Evolutionary conservation across 1,284 basidiomycete genomes (phyloP).

Genomic region (Cryptococcus sp.): DNA sequence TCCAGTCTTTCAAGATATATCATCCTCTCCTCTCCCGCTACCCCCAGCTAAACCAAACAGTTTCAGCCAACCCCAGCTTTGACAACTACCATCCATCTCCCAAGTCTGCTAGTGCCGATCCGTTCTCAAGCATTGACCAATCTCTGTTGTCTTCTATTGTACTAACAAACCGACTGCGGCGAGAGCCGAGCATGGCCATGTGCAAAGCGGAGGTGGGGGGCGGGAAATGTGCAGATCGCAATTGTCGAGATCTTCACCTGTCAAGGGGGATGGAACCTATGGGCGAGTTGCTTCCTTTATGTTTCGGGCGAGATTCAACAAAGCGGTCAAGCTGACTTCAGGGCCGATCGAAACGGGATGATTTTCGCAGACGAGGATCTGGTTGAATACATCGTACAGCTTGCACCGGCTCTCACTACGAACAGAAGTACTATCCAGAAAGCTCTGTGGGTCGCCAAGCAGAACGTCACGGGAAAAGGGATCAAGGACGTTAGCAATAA

Average conservation of each 20-base stretch:
- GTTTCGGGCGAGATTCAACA: not conserved
- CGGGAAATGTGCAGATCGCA: slow-evolving; percentile 41
- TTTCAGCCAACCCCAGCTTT: slow-evolving; percentile 16
- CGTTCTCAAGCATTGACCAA: slow-evolving; percentile 22
- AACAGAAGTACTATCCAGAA: not conserved
- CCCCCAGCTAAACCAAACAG: slow-evolving; percentile 29
- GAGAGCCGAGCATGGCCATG: slow-evolving; percentile 27
- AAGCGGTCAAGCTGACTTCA: slow-evolving; percentile 5
- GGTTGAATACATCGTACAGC: slow-evolving; percentile 27
- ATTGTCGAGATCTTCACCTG: slow-evolving; percentile 40
- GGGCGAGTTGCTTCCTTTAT: slow-evolving; percentile 30
- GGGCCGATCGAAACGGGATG: slow-evolving; percentile 2
- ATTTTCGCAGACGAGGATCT: slow-evolving; percentile 37
- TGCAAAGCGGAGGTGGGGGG: slow-evolving; percentile 43
- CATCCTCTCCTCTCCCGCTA: slow-evolving; percentile 37
- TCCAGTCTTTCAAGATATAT: slow-evolving; percentile 29
- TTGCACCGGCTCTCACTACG: not conserved
- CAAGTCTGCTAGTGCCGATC: not conserved
- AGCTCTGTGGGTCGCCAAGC: no score
- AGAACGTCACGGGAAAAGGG: no score
- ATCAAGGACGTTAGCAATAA: no score
- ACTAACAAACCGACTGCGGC: slow-evolving; percentile 40
- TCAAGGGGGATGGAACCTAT: slow-evolving; percentile 28
- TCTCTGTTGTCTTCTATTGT: slow-evolving; percentile 34
- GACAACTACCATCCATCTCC: not conserved